Percentiles rank a stretch among this genome's conserved stretches.
phyloP scores from a whole-genome alignment of 768 basidiomycete genomes.

The Hysterangium stoloniferum region DNA sequence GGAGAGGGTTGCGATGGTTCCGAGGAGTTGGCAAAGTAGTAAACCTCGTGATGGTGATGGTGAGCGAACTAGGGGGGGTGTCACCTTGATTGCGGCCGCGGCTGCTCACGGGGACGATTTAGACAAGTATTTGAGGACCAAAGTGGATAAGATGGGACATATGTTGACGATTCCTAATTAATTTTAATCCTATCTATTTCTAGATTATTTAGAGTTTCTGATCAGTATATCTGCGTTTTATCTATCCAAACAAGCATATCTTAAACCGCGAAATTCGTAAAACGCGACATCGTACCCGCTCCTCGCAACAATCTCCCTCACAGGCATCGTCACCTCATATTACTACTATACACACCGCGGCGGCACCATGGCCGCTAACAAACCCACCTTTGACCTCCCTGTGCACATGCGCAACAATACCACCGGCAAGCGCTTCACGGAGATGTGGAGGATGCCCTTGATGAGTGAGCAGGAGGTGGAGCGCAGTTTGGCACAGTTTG shows the following conservation, averaged over 20 bases:
- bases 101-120: slow-evolving; percentile 76
- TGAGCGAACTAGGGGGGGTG: slow-evolving; percentile 48
- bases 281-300: too few relatives aligned
- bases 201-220: too few relatives aligned
- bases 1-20: slow-evolving; percentile 94
- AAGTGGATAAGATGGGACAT: slow-evolving; percentile 95
- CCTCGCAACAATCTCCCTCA: background rate
- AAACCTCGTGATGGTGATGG: too few relatives aligned
- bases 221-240: too few relatives aligned
- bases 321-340: background rate
- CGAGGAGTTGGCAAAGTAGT: slow-evolving; percentile 73
- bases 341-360: background rate
- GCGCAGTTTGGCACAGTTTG: slow-evolving; percentile 5
- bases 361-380: background rate
- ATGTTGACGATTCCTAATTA: too few relatives aligned
- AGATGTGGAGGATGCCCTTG: slow-evolving; percentile 10
- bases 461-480: slow-evolving; percentile 10
- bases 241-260: too few relatives aligned
- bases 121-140: slow-evolving; percentile 92
- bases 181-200: too few relatives aligned
- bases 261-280: too few relatives aligned
- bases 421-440: background rate
- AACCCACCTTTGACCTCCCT: slow-evolving; percentile 4
- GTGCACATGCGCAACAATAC: background rate
- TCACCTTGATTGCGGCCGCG: slow-evolving; percentile 74